phyloP scores from a whole-genome alignment of 495 filamentous ascomycete species.

The Daldinia grandis region DNA sequence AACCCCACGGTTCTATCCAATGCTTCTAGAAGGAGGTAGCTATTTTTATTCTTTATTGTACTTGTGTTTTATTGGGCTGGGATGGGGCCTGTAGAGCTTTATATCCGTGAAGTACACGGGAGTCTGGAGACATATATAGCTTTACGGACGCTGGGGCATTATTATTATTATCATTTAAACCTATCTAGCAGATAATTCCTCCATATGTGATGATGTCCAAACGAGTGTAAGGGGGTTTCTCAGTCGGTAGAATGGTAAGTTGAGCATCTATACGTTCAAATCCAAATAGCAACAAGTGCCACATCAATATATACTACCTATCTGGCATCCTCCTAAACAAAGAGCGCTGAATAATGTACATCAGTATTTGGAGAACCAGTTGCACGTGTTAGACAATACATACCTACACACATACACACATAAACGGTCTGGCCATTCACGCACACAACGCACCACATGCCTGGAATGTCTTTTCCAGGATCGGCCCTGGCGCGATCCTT shows the following conservation, averaged over 20 bases:
- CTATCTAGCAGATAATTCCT: neutral
- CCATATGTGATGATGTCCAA: neutral
- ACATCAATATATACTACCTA: neutral
- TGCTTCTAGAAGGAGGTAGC: neutral
- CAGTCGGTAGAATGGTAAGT: neutral
- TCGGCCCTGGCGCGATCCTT: constrained; percentile 1
- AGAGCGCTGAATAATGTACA: neutral
- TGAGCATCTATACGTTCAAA: neutral
- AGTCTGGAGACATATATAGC: neutral
- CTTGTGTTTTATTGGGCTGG: neutral
- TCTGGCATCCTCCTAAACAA: neutral
- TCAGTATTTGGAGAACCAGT: neutral
- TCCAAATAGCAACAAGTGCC: neutral
- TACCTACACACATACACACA: no score
- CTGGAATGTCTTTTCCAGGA: neutral
- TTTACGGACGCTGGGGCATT: neutral
- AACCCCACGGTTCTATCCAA: neutral
- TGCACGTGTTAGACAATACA: neutral
- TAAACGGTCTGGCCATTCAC: neutral
- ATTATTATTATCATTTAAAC: neutral
- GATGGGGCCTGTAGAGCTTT: neutral
- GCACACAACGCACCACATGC: neutral
- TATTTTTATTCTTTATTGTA: neutral
- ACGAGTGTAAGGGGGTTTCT: neutral
- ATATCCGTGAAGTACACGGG: neutral